These are phyloP conservation scores for Gossypium rotundifolium DNA, from an alignment of 345 rosid genomes.

Conservation along the genomic window DNA sequence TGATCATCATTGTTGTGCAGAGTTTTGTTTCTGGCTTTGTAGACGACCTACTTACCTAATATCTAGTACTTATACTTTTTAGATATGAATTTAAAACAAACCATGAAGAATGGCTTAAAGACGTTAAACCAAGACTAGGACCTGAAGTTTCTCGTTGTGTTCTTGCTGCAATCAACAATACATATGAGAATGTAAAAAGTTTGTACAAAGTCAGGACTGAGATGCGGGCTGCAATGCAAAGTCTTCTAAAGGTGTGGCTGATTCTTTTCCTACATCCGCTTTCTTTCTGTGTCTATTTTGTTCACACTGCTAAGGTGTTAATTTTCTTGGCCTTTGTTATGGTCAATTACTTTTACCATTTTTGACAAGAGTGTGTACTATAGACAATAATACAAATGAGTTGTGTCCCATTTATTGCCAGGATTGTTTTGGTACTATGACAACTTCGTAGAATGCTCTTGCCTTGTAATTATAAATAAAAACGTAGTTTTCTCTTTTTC, in stretches of 20 bases:
- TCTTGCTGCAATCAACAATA: constrained; percentile 47
- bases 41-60: not conserved
- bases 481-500: not conserved
- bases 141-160: constrained; percentile 48
- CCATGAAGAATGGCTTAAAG: constrained; percentile 79
- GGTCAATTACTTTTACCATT: not conserved
- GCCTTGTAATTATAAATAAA: not conserved
- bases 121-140: constrained; percentile 70
- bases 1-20: not conserved
- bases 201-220: constrained; percentile 69
- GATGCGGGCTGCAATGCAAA: constrained; percentile 65
- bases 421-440: not conserved
- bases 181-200: constrained; percentile 44
- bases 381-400: not conserved
- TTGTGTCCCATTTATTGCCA: not conserved
- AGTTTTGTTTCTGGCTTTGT: not conserved
- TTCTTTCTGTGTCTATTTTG: constrained; percentile 1
- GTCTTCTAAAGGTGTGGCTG: constrained; percentile 63
- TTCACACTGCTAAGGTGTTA: not conserved
- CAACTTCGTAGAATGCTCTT: not conserved
- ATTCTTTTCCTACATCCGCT: not conserved
- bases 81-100: constrained; percentile 84
- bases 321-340: constrained; percentile 1
- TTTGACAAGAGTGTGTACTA: not conserved
- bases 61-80: constrained; percentile 15